Evolutionary conservation across 2,329 filamentous ascomycete genomes (phyloP).

Genomic region (Aspergillus fumigatiaffinis): DNA sequence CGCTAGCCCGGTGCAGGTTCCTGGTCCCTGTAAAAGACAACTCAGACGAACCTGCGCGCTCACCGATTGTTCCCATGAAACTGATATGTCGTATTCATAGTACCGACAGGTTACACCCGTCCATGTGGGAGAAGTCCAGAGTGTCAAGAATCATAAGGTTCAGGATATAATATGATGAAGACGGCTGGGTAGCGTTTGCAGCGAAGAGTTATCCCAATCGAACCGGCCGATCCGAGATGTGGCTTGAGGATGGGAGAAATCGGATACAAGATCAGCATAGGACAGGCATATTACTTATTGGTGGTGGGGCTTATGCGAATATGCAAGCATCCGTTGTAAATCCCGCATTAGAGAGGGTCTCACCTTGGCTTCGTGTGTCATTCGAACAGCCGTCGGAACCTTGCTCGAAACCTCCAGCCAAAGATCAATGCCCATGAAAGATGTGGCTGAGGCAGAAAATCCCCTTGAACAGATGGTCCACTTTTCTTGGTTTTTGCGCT

Average conservation of each 20-base stretch:
- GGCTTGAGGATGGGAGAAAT: not conserved
- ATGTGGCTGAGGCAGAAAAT: not conserved
- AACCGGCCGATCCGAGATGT: not conserved
- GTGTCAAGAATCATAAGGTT: not conserved
- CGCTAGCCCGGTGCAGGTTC: not conserved
- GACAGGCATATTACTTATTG: not conserved
- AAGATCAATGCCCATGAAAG: not conserved
- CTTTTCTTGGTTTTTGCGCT: not conserved
- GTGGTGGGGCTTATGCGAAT: not conserved
- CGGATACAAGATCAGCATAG: not conserved
- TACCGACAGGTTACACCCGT: not conserved
- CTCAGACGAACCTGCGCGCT: not conserved
- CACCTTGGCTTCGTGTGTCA: constrained; percentile 12
- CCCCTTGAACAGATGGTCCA: not conserved
- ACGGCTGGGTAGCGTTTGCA: not conserved
- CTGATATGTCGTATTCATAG: not conserved
- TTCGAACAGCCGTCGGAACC: not conserved
- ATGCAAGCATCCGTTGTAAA: constrained; percentile 28
- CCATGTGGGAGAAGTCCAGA: not conserved
- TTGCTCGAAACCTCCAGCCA: not conserved
- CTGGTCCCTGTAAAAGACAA: not conserved
- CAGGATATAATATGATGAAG: not conserved
- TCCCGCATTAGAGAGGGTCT: constrained; percentile 25
- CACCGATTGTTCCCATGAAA: not conserved
- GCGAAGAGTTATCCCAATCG: not conserved